A percentile compares a stretch with the other conserved stretches of the same genome.
These are phyloP conservation scores for Syzygium malaccense DNA, from an alignment of 441 rosid genomes.

Conservation along the genomic window DNA sequence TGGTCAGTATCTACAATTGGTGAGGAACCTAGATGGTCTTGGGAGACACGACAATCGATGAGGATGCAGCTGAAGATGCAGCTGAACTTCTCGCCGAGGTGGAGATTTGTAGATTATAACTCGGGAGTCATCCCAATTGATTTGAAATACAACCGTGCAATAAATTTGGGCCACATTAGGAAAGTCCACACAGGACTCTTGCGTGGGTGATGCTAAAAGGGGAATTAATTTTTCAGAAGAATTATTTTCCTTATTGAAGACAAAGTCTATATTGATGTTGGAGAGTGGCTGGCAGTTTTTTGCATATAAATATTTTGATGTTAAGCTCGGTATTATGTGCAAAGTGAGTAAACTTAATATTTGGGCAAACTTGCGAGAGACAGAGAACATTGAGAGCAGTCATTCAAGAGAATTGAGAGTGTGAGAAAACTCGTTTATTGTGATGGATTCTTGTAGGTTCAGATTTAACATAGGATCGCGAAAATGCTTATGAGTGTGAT, in stretches of 20 bases:
- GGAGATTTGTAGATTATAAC: neutral
- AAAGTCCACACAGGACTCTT: too few relatives aligned
- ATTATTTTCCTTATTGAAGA: neutral
- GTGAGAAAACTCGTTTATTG: neutral
- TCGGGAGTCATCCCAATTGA: too few relatives aligned
- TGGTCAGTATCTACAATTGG: neutral
- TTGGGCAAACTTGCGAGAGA: too few relatives aligned
- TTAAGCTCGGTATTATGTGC: too few relatives aligned
- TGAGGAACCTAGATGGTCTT: neutral
- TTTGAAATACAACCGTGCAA: too few relatives aligned
- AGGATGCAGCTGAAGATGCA: too few relatives aligned
- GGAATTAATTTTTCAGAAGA: neutral
- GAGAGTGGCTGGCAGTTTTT: neutral
- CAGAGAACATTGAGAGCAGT: too few relatives aligned
- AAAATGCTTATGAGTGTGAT: neutral
- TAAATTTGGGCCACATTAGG: too few relatives aligned
- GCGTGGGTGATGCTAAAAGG: neutral
- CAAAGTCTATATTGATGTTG: neutral
- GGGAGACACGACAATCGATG: neutral
- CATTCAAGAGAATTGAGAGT: too few relatives aligned
- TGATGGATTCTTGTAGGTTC: neutral
- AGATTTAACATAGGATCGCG: neutral
- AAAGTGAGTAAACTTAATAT: too few relatives aligned
- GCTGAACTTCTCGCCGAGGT: neutral
- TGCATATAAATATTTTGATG: neutral